Base-by-base conservation (phyloP, 2,329 filamentous ascomycete species). In the Venturia pyrina region DNA sequence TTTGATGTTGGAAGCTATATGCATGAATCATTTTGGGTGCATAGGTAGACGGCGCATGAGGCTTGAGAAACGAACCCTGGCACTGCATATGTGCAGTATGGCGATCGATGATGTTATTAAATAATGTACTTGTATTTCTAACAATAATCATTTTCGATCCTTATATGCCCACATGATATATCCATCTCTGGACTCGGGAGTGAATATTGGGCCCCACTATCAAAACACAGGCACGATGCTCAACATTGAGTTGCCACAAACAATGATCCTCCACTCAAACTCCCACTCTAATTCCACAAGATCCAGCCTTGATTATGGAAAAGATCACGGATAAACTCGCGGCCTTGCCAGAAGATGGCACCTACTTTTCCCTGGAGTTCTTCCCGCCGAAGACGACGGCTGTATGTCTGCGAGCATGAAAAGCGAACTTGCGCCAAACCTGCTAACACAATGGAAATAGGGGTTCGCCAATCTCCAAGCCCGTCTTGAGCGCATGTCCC, bases 331-430 rank as follows among this genome's bases (percentile, higher is more conserved):
- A 96, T 82, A 96, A 96, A 83, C 93, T 98, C 75, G 90, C 90
- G 78, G 90, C 91, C 68, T 80, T 99, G 80, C 90, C 91, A 76
- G 85, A 88, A 69, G 86, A 90, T 77, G 85, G 86, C 70, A 87
- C 85, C 75, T 98, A 95, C 82, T 96, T 96, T 79, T 98, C 95
- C 61, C 88, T 98, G 78, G 95, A 99, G 80, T 99, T 99, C 86
- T 99, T 99, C 80, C 95, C 95, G 70, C 95, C 95, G 69, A 99
- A 98, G 82, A 99, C 95, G 60, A 84, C 89, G 68, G 96, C 96
- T 87, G 84, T 85, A 73, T 72, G 53, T 59, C 10, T 59, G 78
- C 66, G 56, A 64, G 67, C 71, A 78, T 37, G 37, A 59, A n/a
- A 8, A 40, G 46, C 24, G 21, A 50, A 40, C 43, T 34, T 56